These are phyloP conservation scores for Chrysoporthe cubensis DNA, from an alignment of 2,329 filamentous ascomycete species.

Conservation along the genomic window DNA sequence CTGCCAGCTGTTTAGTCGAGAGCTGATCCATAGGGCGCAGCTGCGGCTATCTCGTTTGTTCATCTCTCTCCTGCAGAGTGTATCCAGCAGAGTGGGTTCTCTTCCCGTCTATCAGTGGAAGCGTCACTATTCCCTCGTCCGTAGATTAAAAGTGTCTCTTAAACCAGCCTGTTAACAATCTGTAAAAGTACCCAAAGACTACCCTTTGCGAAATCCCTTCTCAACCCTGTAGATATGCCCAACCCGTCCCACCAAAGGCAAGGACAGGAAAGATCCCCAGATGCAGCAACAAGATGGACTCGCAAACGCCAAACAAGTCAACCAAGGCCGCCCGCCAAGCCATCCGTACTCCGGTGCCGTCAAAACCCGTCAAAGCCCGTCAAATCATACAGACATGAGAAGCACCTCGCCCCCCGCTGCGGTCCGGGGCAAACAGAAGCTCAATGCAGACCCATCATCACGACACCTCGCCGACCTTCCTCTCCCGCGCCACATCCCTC, in stretches of 20 bases:
- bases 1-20: background rate
- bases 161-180: background rate
- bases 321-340: background rate
- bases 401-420: background rate
- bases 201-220: background rate
- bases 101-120: background rate
- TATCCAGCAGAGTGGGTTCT: too few species aligned
- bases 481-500: slow-evolving; percentile 52
- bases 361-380: background rate
- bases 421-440: background rate
- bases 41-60: background rate
- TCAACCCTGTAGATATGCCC: background rate
- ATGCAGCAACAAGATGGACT: background rate
- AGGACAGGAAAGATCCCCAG: background rate
- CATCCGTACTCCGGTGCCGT: background rate
- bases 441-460: background rate
- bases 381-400: background rate
- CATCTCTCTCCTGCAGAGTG: background rate
- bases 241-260: background rate
- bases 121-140: background rate
- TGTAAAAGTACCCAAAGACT: background rate
- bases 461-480: slow-evolving; percentile 42
- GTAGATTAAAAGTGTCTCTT: background rate
- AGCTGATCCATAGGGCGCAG: background rate
- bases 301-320: background rate